Evolutionary conservation across 2,329 filamentous ascomycete species (phyloP).

Genomic region (Fusarium lyarnte): DNA sequence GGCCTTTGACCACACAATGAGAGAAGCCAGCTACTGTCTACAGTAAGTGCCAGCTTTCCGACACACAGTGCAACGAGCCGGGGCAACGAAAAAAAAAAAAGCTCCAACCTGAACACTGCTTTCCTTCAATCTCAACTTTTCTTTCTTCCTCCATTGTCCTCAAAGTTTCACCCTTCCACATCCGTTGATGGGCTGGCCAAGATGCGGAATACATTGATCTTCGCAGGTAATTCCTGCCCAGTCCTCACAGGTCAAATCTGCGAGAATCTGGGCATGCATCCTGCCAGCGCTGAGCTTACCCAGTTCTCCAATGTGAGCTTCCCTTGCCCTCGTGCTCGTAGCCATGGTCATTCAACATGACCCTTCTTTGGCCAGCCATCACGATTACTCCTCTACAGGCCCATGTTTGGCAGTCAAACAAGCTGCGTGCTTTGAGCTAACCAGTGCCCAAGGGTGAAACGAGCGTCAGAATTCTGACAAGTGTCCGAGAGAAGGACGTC

Average conservation of each 20-base stretch:
- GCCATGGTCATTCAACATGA: conserved; percentile 14
- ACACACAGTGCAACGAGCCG: conserved; percentile 25
- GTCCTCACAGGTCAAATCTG: conserved; percentile 73
- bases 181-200: conserved; percentile 45
- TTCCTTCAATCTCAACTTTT: conserved; percentile 33
- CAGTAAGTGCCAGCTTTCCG: background rate
- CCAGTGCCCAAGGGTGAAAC: conserved; percentile 67
- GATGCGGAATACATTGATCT: conserved; percentile 75
- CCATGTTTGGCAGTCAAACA: conserved; percentile 1
- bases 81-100: conserved; percentile 42
- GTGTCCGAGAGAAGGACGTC: conserved; percentile 96
- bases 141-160: conserved; percentile 35
- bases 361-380: conserved; percentile 17
- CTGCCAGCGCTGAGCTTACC: conserved; percentile 71
- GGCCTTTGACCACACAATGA: background rate
- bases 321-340: conserved; percentile 32
- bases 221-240: conserved; percentile 74
- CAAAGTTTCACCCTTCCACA: conserved; percentile 35
- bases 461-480: conserved; percentile 74
- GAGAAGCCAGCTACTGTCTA: background rate
- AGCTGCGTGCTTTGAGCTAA: conserved; percentile 33
- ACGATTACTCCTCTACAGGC: background rate
- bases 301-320: conserved; percentile 75
- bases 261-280: conserved; percentile 72
- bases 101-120: conserved; percentile 30